phyloP scores from a whole-genome alignment of 441 rosid genomes.

The Euphorbia neoarborescens region DNA sequence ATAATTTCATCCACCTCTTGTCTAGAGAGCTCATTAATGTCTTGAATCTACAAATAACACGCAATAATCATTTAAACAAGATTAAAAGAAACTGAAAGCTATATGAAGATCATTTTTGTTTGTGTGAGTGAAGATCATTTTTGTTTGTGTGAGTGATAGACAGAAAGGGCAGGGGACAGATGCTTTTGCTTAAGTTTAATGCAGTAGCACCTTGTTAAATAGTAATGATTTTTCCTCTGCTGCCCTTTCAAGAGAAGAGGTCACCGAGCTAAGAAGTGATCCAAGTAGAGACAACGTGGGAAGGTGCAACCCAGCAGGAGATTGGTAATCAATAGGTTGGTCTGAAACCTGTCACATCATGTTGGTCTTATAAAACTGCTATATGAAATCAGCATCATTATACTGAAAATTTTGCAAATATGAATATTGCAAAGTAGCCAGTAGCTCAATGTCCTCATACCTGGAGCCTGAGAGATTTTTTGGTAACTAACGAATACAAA shows the following conservation, averaged over 20 bases:
- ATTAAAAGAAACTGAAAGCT: slow-evolving; percentile 2
- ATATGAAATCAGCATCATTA: background rate
- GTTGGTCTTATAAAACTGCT: slow-evolving; percentile 12
- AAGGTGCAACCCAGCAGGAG: slow-evolving; percentile 47
- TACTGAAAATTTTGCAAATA: background rate
- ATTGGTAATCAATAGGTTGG: slow-evolving; percentile 29
- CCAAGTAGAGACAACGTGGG: slow-evolving; percentile 57
- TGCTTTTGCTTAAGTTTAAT: background rate
- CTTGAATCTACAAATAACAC: slow-evolving; percentile 52
- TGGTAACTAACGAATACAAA: slow-evolving; percentile 70
- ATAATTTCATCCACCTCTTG: slow-evolving; percentile 93
- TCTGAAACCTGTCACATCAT: slow-evolving; percentile 47
- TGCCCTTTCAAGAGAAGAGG: slow-evolving; percentile 70
- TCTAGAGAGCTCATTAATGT: slow-evolving; percentile 86
- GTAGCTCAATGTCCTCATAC: slow-evolving; percentile 28
- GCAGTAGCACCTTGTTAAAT: slow-evolving; percentile 55
- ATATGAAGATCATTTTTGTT: background rate
- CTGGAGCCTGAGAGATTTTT: slow-evolving; percentile 71
- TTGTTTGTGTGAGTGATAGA: background rate
- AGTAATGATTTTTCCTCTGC: slow-evolving; percentile 76
- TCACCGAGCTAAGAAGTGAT: slow-evolving; percentile 59
- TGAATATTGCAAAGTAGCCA: slow-evolving; percentile 7
- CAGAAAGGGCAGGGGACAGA: background rate
- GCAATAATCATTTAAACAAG: slow-evolving; percentile 6
- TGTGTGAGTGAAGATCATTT: background rate